Base-by-base conservation (phyloP, 2,329 filamentous ascomycete genomes). In the Acrocalymma vagum region DNA sequence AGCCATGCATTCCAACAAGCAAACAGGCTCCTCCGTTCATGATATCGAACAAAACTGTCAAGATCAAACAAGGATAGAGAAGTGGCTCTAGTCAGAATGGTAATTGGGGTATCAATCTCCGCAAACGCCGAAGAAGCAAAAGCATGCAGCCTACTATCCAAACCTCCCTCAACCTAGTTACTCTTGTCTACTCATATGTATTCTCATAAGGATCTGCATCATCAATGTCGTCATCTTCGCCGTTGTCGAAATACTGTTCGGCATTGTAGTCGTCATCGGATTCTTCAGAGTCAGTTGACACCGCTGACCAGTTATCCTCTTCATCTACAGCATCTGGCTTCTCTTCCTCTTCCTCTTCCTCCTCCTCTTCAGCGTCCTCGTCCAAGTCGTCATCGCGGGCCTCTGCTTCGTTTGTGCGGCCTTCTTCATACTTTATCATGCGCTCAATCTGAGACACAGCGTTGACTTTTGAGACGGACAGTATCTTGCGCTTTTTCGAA, bases 231-330 rank as follows among this genome's bases (percentile, higher is more conserved):
- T 77, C 80, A 26, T 75, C 80, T 21, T 76, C 78, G 25, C 72
- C 70, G 23, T 69, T 80, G 29, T 74, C 79, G 42, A 78, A 79
- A 31, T 72, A 82, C 38, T 78, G 80, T 34, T 81, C 83, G 6
- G 83, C 83, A 38, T 75, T 80, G 70, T 86, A 85, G 48, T 85
- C 77, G 55, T 86, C 83, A 1, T 79, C 83, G 52, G 85, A 81
- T 55, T 86, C 85, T 58, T 85, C 82, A 4, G 80, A 82, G 39
- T 82, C 79, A 9, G 82, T 82, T 29, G 83, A 81, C 16, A 81
- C 79, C 29, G 55, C 62, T 5, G 58, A 64, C 48, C 49, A 68
- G 14, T 82, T 78, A 48, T 82, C 84, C 38, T 82, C 79, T 42
- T 82, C 78, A 37, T 84, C 81, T 6, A 78, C 72, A 21, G 80